Evolutionary conservation across 2,329 filamentous ascomycete genomes (phyloP).

Genomic region (Epichloe elymi): DNA sequence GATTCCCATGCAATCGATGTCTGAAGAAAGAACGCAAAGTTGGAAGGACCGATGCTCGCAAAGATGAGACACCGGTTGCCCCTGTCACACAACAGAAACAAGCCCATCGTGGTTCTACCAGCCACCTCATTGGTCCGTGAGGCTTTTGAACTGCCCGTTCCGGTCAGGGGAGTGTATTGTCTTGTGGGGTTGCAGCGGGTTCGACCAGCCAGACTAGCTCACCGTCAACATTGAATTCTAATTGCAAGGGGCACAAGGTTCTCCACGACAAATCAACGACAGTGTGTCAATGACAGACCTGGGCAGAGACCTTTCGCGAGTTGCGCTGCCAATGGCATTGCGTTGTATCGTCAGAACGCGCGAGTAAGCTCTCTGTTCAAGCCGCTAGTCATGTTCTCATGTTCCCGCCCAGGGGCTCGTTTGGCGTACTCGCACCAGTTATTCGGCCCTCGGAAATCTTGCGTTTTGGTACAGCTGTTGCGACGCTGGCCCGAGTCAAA

Average conservation of each 20-base stretch:
- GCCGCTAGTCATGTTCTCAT: too few relatives aligned
- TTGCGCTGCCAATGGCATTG: too few relatives aligned
- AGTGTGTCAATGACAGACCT: too few relatives aligned
- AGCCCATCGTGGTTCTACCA: background rate
- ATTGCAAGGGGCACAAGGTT: too few relatives aligned
- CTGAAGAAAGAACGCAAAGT: constrained; percentile 1
- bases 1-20: background rate
- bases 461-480: background rate
- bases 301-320: too few relatives aligned
- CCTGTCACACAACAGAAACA: constrained; percentile 1
- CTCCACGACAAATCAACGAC: too few relatives aligned
- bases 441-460: background rate
- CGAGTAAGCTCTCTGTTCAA: too few relatives aligned
- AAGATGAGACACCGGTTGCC: constrained; percentile 2
- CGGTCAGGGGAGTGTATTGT: background rate
- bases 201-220: too few relatives aligned
- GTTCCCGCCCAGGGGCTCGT: too few relatives aligned
- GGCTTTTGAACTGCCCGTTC: background rate
- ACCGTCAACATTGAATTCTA: too few relatives aligned
- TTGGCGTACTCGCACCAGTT: too few relatives aligned
- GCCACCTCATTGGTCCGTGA: background rate
- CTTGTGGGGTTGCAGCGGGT: background rate
- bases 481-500: background rate
- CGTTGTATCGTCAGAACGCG: too few relatives aligned
- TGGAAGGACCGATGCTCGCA: background rate